Evolutionary conservation across 305 asterid genomes (phyloP), one percentile per base, ranked within the genome.

Genomic region (Plantago rigida): DNA sequence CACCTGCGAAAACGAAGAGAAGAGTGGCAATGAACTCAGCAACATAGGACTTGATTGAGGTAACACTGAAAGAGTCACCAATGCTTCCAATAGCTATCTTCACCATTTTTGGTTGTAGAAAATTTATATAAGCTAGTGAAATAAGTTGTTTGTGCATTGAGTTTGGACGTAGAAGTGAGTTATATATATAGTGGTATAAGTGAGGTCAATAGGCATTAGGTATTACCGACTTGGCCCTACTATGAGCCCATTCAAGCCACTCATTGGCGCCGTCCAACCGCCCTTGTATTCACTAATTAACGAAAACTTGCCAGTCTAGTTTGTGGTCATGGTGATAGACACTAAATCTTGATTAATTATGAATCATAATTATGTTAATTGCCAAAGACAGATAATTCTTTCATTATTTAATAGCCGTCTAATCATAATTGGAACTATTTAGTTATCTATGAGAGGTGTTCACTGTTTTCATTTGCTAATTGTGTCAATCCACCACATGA

Each of bases 21-120:
- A 85, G 82, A 12, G 86, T 85, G 63, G 94, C 90, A 62, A 85
- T 81, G 57, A 83, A 83, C 69, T 85, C 94, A 19, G 94, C 71
- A 17, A 81, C 51, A 45, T 85, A 83, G 0, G 81, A 55, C 79
- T 83, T 81, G n/a, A 83, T 36, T 3, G 90, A 76, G 0, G 73
- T 68, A 5, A 56, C 73, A 26, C 83, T 77, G 2, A 81, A 76
- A 9, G 90, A 81, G 75, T 85, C 94, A 44, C 94, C 87, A 67
- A 79, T 31, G 73, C 86, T 81, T 15, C 94, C 89, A 62, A 81
- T 69, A 34, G 74, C 60, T 49, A 85, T 72, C 80, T 81, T 85
- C 86, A 85, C 94, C 94, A 82, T 85, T 59, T 51, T 0, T 10
- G 9, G 53, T 42, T 51, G 10, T 7, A 1, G 13, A 39, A 17